Evolutionary conservation across 495 filamentous ascomycete genomes (phyloP).

Genomic region (Cercophora sp.): DNA sequence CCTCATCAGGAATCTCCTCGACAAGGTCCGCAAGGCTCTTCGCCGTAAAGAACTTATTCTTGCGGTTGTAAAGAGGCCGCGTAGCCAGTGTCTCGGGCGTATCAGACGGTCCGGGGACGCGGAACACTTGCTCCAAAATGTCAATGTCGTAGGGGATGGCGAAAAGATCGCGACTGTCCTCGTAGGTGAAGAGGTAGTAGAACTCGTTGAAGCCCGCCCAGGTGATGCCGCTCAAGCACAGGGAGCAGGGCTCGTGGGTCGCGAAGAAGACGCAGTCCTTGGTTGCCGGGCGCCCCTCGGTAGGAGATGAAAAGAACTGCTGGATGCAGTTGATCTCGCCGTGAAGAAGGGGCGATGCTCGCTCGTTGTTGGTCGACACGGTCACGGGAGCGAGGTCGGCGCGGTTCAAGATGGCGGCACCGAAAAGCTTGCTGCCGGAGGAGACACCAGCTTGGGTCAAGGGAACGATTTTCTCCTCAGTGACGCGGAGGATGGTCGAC

Average conservation of each 20-base stretch:
- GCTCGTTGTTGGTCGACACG: conserved; percentile 38
- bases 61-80: conserved; percentile 35
- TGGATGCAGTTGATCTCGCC: conserved; percentile 46
- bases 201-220: conserved; percentile 43
- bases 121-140: conserved; percentile 39
- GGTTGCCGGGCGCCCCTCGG: conserved; percentile 21
- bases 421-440: conserved; percentile 39
- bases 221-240: conserved; percentile 39
- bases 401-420: conserved; percentile 35
- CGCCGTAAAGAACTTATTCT: conserved; percentile 40
- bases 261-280: conserved; percentile 40
- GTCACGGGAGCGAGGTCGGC: conserved; percentile 23
- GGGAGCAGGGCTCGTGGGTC: conserved; percentile 41
- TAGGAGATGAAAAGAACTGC: conserved; percentile 31
- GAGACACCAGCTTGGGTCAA: conserved; percentile 33
- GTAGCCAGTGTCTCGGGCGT: conserved; percentile 19
- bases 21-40: conserved; percentile 33
- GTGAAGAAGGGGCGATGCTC: conserved; percentile 34
- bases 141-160: conserved; percentile 40
- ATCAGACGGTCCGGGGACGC: conserved; percentile 28
- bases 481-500: conserved; percentile 27
- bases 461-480: conserved; percentile 31
- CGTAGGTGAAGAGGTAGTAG: conserved; percentile 44
- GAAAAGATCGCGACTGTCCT: conserved; percentile 39
- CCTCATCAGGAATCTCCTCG: conserved; percentile 22